phyloP scores from a whole-genome alignment of 768 basidiomycete genomes.

The Podaxis rugospora region DNA sequence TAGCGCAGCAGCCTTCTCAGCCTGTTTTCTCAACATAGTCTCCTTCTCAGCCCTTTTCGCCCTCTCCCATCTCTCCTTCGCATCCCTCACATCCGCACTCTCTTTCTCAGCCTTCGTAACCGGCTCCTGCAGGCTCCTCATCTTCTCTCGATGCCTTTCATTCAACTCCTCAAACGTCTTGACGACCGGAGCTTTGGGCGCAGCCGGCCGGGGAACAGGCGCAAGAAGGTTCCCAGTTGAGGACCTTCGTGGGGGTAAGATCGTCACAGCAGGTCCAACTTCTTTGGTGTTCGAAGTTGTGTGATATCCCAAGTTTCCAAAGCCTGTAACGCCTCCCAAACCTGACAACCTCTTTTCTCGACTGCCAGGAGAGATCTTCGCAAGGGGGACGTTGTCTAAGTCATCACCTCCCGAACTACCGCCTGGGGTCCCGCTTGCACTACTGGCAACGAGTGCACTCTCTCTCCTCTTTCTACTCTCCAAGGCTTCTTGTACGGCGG shows the following conservation, averaged over 20 bases:
- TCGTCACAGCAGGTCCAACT: constrained; percentile 27
- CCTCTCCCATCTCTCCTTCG: constrained; percentile 78
- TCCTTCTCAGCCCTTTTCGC: constrained; percentile 71
- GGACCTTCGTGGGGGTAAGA: constrained; percentile 43
- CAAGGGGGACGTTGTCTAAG: constrained; percentile 10
- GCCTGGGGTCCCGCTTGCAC: constrained; percentile 11
- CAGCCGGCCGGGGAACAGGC: constrained; percentile 43
- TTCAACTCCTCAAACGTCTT: constrained; percentile 85
- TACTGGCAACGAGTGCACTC: constrained; percentile 46
- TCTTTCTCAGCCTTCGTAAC: constrained; percentile 79
- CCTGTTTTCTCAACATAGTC: constrained; percentile 66
- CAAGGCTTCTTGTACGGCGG: constrained; percentile 74
- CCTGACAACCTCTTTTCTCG: constrained; percentile 6
- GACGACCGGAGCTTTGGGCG: constrained; percentile 51
- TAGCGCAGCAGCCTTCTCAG: constrained; percentile 58
- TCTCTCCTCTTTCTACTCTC: constrained; percentile 68
- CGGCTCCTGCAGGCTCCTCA: constrained; percentile 78
- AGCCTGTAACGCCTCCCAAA: constrained; percentile 3
- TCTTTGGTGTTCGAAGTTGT: not conserved
- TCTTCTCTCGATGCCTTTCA: constrained; percentile 81
- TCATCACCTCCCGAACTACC: constrained; percentile 14
- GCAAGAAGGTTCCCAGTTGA: constrained; percentile 28
- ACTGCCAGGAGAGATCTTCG: constrained; percentile 11
- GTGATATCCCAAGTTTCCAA: constrained; percentile 7
- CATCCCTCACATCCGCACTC: constrained; percentile 69